Evolutionary conservation across 169 alveolate genomes (phyloP), one percentile per base, ranked within the genome.

Genomic region (Plasmodium relictum): DNA sequence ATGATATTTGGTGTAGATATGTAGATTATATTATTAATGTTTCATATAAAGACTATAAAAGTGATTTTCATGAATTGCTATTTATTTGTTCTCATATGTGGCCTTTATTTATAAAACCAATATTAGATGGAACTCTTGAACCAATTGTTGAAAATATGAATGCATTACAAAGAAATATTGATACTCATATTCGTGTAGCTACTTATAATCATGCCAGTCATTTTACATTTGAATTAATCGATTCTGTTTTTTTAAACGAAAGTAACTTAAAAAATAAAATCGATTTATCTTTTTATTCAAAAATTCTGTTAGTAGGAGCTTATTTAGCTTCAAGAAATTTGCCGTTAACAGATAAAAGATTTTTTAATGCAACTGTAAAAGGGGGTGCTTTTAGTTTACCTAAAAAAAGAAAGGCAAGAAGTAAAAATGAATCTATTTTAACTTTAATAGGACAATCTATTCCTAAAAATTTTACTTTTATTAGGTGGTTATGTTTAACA

Each of bases 121-220:
- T 86, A 18, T 12, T 86, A 24, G 92, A 86, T 9, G 92, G 92
- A 8, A 24, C 69, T 16, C 71, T 86, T 70, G 92, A 86, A 86
- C 92, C 92, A 5, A 86, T 86, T n/a, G 92, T 86, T 12, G 92
- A 86, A 86, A 86, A 86, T 86, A 86, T 86, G 74, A 86, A 86
- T 52, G 87, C 92, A 3, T 63, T 86, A 56, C 92, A 86, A 71
- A 86, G 92, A 52, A 86, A 86, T 70, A 71, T 86, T 24, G 92
- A 86, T 22, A 86, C 92, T 20, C 92, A 86, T 22, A 86, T 86
- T 37, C 74, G 92, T 16, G 88, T 86, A 24, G 92, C 92, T 61
- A 86, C 92, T n/a, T 86, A 70, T 73, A 86, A 86, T 22, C 92
- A 86, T 86, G 54, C 88, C 48, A 86, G 92, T 37, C 92, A 86